Base-by-base conservation (phyloP, 2,329 filamentous ascomycete genomes). In the Xylariales sp. region DNA sequence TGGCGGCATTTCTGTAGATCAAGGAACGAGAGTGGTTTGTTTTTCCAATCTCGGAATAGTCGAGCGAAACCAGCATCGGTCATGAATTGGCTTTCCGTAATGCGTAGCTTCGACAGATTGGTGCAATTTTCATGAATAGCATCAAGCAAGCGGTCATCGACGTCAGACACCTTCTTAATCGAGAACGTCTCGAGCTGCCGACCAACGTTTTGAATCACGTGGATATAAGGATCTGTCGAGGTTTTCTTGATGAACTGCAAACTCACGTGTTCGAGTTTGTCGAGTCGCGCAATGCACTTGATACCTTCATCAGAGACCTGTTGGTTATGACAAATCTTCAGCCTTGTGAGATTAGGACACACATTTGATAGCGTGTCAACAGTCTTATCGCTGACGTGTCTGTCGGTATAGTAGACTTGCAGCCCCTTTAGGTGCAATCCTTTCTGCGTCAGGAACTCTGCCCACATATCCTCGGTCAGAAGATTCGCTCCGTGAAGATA, bases 401-500 rank as follows among this genome's bases (percentile, higher is more conserved):
- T 91, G 78, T 97, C 94, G 0, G 96, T 91, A 80, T 91, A 94
- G 75, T 93, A 94, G 1, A 97, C 85, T 74, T 94, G 92, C 23
- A 98, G 79, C 0, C 85, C 84, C 73, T 89, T 86, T 12, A 97
- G 84, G 28, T 85, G 79, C 8, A 82, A 73, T 10, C 94, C 94
- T 66, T 91, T 89, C 58, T 85, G 83, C 12, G 82, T 81, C 62
- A 97, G 87, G 56, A 92, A 89, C 56, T 87, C 83, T 59, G 86
- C 84, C 94, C 94, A 97, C 76, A 89, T 89, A 3, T 86, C 83
- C 68, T 96, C 90, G 9, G 91, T 90, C 16, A 98, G 83, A 0
- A 98, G 87, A 72, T 97, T 98, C 9, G 93, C 89, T 10, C 93
- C 93, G 70, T 96, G 91, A 0, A 98, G 85, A 70, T 93, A 92